Percentiles rank a stretch among this genome's conserved stretches.
Evolutionary conservation across 2,329 filamentous ascomycete genomes (phyloP).

Genomic region (Fusarium brachygibbosum): DNA sequence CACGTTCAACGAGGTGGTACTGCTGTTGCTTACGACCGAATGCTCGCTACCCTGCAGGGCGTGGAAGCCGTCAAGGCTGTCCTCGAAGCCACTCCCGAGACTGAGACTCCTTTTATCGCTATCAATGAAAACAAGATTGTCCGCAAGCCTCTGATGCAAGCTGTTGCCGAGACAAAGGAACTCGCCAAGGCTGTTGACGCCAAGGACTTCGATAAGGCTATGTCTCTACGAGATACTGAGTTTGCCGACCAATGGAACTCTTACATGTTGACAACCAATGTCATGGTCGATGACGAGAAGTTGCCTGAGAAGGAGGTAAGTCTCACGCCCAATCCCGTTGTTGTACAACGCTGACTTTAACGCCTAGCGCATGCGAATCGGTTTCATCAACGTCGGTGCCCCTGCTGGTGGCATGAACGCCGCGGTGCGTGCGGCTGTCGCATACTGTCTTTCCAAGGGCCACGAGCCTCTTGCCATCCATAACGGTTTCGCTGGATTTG

Average conservation of each 20-base stretch:
- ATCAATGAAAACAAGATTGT: constrained; percentile 99
- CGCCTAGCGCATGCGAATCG: constrained; percentile 86
- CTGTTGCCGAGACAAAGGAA: constrained; percentile 86
- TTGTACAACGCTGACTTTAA: constrained; percentile 17
- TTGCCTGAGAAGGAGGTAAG: constrained; percentile 79
- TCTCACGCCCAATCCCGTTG: constrained; percentile 12
- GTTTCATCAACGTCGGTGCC: constrained; percentile 96
- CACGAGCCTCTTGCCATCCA: constrained; percentile 94
- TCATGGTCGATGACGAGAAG: constrained; percentile 75
- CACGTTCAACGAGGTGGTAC: constrained; percentile 97
- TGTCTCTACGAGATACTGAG: constrained; percentile 90
- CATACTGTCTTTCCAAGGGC: constrained; percentile 91
- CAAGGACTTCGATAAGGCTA: constrained; percentile 89
- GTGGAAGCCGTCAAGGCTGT: constrained; percentile 95
- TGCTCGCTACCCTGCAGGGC: constrained; percentile 92
- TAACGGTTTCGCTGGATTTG: constrained; percentile 95
- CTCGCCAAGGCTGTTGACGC: constrained; percentile 85
- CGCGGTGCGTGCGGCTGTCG: constrained; percentile 90
- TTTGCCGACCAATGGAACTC: constrained; percentile 93
- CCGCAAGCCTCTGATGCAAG: constrained; percentile 88
- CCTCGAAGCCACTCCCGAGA: constrained; percentile 88
- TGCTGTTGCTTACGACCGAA: constrained; percentile 93
- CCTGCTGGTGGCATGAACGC: constrained; percentile 99
- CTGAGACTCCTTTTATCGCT: constrained; percentile 93
- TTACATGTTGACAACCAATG: constrained; percentile 91